A percentile compares a stretch with the other conserved stretches of the same genome.
These are phyloP conservation scores for Hypsizygus marmoreus DNA, from an alignment of 768 basidiomycete genomes.

Conservation along the genomic window DNA sequence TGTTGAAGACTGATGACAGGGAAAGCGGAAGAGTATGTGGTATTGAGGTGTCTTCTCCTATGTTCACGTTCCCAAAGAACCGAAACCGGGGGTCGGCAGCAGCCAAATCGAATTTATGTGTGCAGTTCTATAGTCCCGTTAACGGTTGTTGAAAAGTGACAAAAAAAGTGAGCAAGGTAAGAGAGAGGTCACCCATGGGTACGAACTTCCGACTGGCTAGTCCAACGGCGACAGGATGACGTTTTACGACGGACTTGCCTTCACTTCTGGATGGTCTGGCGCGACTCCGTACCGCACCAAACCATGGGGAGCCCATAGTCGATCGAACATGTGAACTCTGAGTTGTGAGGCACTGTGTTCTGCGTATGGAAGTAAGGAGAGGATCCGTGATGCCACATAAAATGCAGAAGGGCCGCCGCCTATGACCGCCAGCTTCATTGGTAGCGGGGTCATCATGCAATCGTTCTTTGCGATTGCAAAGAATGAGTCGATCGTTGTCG, in stretches of 20 bases:
- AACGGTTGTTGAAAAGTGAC: not conserved
- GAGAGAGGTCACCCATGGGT: slow-evolving; percentile 4
- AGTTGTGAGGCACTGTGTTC: slow-evolving; percentile 26
- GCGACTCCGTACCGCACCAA: slow-evolving; percentile 96
- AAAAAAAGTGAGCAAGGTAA: no score
- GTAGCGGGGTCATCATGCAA: no score
- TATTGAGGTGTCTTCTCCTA: slow-evolving; percentile 45
- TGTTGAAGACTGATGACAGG: slow-evolving; percentile 56
- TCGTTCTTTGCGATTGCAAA: no score
- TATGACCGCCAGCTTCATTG: slow-evolving; percentile 80
- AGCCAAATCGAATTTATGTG: slow-evolving; percentile 87
- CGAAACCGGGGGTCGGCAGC: slow-evolving; percentile 79
- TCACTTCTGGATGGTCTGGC: slow-evolving; percentile 98
- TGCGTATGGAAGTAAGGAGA: slow-evolving; percentile 56
- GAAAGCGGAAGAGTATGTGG: slow-evolving; percentile 60
- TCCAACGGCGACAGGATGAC: not conserved
- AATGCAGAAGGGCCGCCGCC: slow-evolving; percentile 98
- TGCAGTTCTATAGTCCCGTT: slow-evolving; percentile 75
- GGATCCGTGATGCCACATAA: slow-evolving; percentile 87
- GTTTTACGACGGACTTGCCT: slow-evolving; percentile 47
- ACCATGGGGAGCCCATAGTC: slow-evolving; percentile 93
- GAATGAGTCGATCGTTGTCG: no score
- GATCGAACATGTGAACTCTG: slow-evolving; percentile 86
- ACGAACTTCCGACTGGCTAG: slow-evolving; percentile 6
- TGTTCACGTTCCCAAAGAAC: slow-evolving; percentile 91